phyloP scores from a whole-genome alignment of 2,329 filamentous ascomycete genomes.

The Corinectria fuckeliana region DNA sequence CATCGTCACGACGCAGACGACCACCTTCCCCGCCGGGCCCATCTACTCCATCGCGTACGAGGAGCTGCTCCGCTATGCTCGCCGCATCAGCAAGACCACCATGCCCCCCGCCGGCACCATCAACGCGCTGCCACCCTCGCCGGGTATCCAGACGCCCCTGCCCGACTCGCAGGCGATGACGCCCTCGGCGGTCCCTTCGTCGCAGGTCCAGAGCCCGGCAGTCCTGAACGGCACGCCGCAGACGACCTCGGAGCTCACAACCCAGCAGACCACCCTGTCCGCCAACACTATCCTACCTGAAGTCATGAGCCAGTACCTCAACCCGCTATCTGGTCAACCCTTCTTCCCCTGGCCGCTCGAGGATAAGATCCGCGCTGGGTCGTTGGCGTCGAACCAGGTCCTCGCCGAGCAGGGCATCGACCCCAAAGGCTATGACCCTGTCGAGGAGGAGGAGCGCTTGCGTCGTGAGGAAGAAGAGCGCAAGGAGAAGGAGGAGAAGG shows the following conservation, averaged over 20 bases:
- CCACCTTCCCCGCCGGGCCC: slow-evolving; percentile 57
- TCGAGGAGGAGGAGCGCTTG: slow-evolving; percentile 58
- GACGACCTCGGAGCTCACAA: slow-evolving; percentile 39
- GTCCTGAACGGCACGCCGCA: slow-evolving; percentile 42
- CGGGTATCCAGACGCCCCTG: slow-evolving; percentile 41
- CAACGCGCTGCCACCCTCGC: slow-evolving; percentile 45
- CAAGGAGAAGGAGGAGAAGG: slow-evolving; percentile 54
- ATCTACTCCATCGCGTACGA: slow-evolving; percentile 69
- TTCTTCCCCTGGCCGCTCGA: slow-evolving; percentile 82
- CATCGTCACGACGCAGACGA: slow-evolving; percentile 68
- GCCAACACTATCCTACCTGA: slow-evolving; percentile 55
- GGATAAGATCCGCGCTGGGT: slow-evolving; percentile 71
- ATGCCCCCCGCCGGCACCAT: slow-evolving; percentile 67
- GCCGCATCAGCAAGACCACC: slow-evolving; percentile 80
- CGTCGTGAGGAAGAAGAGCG: slow-evolving; percentile 58
- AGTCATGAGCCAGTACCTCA: slow-evolving; percentile 56
- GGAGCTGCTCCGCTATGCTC: slow-evolving; percentile 78
- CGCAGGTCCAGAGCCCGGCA: slow-evolving; percentile 44
- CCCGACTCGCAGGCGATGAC: slow-evolving; percentile 42
- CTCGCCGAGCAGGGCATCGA: slow-evolving; percentile 68
- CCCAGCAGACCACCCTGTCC: slow-evolving; percentile 42
- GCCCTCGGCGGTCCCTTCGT: slow-evolving; percentile 43
- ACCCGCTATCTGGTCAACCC: slow-evolving; percentile 61
- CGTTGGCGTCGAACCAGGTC: slow-evolving; percentile 68
- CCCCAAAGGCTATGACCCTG: slow-evolving; percentile 65